Evolutionary conservation across 768 basidiomycete genomes (phyloP).

Genomic region (Naganishia onofrii): DNA sequence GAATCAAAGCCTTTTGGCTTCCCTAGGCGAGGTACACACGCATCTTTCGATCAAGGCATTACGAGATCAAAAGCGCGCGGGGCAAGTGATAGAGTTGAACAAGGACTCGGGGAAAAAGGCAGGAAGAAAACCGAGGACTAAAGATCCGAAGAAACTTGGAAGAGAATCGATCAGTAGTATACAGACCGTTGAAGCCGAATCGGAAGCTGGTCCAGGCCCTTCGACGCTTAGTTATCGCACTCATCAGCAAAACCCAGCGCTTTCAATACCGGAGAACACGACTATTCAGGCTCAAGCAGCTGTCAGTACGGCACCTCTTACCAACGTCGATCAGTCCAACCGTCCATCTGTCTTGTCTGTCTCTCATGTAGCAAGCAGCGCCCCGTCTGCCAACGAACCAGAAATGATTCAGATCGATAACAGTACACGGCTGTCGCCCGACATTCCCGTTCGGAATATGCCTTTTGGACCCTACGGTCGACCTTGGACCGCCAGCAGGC

Average conservation of each 20-base stretch:
- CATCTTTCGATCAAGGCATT: slow-evolving; percentile 48
- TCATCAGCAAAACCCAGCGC: neutral
- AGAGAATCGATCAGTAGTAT: neutral
- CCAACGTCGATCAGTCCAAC: neutral
- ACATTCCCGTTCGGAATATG: neutral
- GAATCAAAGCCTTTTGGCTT: slow-evolving; percentile 49
- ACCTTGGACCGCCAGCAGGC: slow-evolving; percentile 6
- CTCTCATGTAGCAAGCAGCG: neutral
- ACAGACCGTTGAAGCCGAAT: neutral
- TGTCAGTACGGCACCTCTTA: neutral
- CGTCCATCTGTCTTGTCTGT: neutral
- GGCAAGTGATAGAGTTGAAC: slow-evolving; percentile 50
- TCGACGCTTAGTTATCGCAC: slow-evolving; percentile 10
- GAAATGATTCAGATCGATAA: too few species aligned
- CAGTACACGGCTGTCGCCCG: slow-evolving; percentile 3
- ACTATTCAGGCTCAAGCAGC: neutral
- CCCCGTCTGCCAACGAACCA: neutral
- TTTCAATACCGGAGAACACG: neutral
- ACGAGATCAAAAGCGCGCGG: slow-evolving; percentile 47
- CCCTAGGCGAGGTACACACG: slow-evolving; percentile 48
- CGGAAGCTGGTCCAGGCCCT: slow-evolving; percentile 19
- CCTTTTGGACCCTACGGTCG: slow-evolving; percentile 18
- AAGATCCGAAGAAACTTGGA: slow-evolving; percentile 5
- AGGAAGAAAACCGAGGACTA: neutral
- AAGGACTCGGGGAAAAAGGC: slow-evolving; percentile 45